Percentiles rank a stretch among this genome's conserved stretches.
These are phyloP conservation scores for Candida tetrigidarum DNA, from an alignment of 1,139 yeast species.

Conservation along the genomic window DNA sequence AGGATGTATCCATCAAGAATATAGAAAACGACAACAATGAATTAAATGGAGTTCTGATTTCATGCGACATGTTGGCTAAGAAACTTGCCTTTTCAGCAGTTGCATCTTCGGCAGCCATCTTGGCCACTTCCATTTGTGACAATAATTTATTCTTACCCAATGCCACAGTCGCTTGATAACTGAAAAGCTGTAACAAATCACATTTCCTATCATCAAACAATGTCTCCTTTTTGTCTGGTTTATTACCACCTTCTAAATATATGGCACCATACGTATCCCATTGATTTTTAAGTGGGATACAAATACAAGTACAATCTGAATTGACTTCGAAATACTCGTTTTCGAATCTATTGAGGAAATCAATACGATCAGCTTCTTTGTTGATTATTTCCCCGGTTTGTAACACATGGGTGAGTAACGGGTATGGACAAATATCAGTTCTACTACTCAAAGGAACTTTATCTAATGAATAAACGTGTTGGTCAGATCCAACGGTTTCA, in stretches of 20 bases:
- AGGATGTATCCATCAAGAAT: slow-evolving; percentile 52
- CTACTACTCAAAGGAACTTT: slow-evolving; percentile 47
- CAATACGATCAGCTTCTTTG: slow-evolving; percentile 39
- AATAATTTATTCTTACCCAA: slow-evolving; percentile 53
- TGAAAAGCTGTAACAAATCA: slow-evolving; percentile 48
- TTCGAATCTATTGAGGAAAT: slow-evolving; percentile 38
- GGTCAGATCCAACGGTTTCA: slow-evolving; percentile 48
- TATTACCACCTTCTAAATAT: slow-evolving; percentile 40
- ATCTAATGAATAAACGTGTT: slow-evolving; percentile 35
- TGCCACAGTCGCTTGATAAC: slow-evolving; percentile 60
- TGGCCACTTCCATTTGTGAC: slow-evolving; percentile 55
- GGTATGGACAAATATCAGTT: slow-evolving; percentile 49
- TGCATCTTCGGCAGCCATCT: slow-evolving; percentile 61
- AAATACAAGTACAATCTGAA: slow-evolving; percentile 40
- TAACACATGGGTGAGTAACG: slow-evolving; percentile 44
- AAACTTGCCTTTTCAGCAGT: slow-evolving; percentile 63
- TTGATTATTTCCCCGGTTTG: slow-evolving; percentile 42
- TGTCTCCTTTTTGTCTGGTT: slow-evolving; percentile 5
- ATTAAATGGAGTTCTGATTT: slow-evolving; percentile 62
- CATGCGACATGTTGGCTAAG: slow-evolving; percentile 65
- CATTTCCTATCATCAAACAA: slow-evolving; percentile 27
- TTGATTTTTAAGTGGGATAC: slow-evolving; percentile 53
- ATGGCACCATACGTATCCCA: slow-evolving; percentile 50
- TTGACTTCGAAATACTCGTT: slow-evolving; percentile 47
- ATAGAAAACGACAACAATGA: slow-evolving; percentile 59